phyloP scores from a whole-genome alignment of 2,329 filamentous ascomycete genomes.

The Dryadomyces quercivorus region DNA sequence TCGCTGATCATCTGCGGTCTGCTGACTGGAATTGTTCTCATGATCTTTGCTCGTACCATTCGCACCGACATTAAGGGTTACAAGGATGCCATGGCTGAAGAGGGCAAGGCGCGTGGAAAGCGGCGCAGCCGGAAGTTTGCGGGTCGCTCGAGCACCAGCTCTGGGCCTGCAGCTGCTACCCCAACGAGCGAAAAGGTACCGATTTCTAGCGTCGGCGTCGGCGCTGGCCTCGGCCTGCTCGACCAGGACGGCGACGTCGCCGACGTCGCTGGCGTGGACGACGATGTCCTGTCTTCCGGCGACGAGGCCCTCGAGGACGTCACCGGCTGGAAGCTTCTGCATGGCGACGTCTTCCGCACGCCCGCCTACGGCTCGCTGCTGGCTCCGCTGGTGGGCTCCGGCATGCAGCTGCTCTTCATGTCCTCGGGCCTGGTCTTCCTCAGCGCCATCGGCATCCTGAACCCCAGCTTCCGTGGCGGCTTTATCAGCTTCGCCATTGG shows the following conservation, averaged over 20 bases:
- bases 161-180: constrained; percentile 23
- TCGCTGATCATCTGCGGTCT: constrained; percentile 73
- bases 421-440: constrained; percentile 57
- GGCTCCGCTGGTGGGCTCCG: constrained; percentile 71
- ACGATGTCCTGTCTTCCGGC: constrained; percentile 43
- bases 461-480: constrained; percentile 80
- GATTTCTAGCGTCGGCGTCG: constrained; percentile 12
- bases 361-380: constrained; percentile 60
- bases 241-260: constrained; percentile 29
- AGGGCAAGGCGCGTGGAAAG: constrained; percentile 47
- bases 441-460: constrained; percentile 65
- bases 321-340: constrained; percentile 78
- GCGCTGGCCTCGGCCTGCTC: constrained; percentile 28
- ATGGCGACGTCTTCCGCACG: constrained; percentile 76
- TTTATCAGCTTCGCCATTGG: constrained; percentile 77
- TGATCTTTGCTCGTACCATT: constrained; percentile 70
- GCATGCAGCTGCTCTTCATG: constrained; percentile 80
- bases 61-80: constrained; percentile 67
- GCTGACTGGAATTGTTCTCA: constrained; percentile 65
- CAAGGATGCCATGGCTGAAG: constrained; percentile 53
- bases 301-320: constrained; percentile 67
- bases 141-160: constrained; percentile 15
- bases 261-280: constrained; percentile 27
- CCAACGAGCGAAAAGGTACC: constrained; percentile 34
- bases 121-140: constrained; percentile 25